phyloP scores from a whole-genome alignment of 2,329 filamentous ascomycete species.

The Venturia nashicola region DNA sequence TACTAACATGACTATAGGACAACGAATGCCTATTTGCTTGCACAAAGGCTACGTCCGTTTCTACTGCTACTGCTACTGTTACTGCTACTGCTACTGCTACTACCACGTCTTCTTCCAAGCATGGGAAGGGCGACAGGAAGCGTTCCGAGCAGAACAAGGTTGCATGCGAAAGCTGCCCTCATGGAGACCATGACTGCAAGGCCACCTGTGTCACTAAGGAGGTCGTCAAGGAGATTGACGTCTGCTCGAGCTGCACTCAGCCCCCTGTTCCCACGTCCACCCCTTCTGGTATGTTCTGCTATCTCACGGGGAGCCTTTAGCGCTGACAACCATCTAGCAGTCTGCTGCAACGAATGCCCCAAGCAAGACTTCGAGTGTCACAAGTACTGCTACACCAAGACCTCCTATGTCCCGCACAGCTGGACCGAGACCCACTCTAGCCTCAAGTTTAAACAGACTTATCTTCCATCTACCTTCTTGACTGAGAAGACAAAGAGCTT shows the following conservation, averaged over 20 bases:
- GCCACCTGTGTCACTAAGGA: background rate
- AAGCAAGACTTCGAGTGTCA: background rate
- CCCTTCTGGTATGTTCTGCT: background rate
- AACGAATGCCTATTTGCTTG: background rate
- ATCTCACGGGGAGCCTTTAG: background rate
- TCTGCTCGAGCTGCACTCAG: background rate
- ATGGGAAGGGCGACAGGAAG: background rate
- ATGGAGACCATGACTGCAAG: background rate
- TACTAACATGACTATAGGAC: background rate
- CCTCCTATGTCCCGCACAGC: background rate
- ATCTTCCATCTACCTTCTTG: background rate
- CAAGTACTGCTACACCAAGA: constrained; percentile 3
- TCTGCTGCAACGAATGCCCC: constrained; percentile 1
- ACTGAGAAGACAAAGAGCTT: constrained; percentile 1
- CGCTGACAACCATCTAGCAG: background rate
- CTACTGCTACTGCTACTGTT: background rate
- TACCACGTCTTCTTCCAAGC: background rate
- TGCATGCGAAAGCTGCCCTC: constrained; percentile 1
- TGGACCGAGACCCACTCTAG: background rate
- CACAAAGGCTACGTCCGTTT: background rate
- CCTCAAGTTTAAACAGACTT: background rate
- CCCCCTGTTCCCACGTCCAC: background rate
- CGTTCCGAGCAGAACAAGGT: background rate
- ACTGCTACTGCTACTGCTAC: background rate
- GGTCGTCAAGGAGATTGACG: background rate